Base-by-base conservation (phyloP, 192 early-diverging fungal genomes). In the Cetraspora pellucida region DNA sequence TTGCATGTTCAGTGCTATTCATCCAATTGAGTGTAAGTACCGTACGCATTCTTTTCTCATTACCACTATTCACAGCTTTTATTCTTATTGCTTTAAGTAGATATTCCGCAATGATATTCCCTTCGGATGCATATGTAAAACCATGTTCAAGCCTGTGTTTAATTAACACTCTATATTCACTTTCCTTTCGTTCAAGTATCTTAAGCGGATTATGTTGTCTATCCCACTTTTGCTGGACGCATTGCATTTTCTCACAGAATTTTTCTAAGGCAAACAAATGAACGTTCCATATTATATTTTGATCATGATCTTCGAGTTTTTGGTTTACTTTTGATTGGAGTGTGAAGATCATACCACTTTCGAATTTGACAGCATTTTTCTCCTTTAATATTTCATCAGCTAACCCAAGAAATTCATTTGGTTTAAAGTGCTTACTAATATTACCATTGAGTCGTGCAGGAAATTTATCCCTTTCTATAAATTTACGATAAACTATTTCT, bases 161-260 rank as follows among this genome's bases (percentile, higher is more conserved):
- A 75, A 75, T 75, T 21, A 60, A 28, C 43, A 13, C 47, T 50
- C 21, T 28, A 45, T 75, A 75, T 60, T 75, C 58, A 25, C 63
- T 13, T 19, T 75, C 25, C 74, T 50, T 75, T 30, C 43, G 74
- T 13, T 60, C 57, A 64, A 75, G 59, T 27, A 75, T 75, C 17
- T 13, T 25, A 64, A 75, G 25, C 16, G 74, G 74, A 54, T n/a
- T 75, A 63, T 75, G 25, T 44, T 75, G 13, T 21, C 37, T 46
- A 44, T 75, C 59, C 74, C 74, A 75, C 23, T 59, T 54, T 21
- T 64, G 19, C 31, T 75, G 74, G 7, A 23, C 14, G 16, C 28
- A 31, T 44, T 63, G 30, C 58, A 75, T 75, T 60, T 64, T 21
- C 49, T 11, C 13, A 25, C 28, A 31, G 45, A 75, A 75, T 44